Evolutionary conservation across 1,284 basidiomycete species (phyloP).

Genomic region (Chiua sp.): DNA sequence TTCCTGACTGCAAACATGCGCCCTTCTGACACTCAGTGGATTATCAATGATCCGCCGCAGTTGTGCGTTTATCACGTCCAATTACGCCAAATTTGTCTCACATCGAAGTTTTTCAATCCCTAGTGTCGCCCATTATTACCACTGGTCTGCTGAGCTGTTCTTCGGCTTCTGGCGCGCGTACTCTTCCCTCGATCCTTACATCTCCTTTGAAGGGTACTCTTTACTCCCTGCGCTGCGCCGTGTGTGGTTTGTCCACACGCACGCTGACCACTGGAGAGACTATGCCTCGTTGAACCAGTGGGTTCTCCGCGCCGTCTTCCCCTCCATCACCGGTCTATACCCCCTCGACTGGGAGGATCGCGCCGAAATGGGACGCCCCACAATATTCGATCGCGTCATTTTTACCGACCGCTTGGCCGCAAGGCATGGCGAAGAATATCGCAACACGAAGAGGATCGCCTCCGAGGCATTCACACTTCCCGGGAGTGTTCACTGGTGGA

Average conservation of each 20-base stretch:
- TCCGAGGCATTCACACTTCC: slow-evolving; percentile 75
- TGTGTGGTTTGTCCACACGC: slow-evolving; percentile 75
- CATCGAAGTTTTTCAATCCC: too few species aligned
- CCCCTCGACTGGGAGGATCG: slow-evolving; percentile 83
- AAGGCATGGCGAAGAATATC: slow-evolving; percentile 71
- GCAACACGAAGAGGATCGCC: slow-evolving; percentile 75
- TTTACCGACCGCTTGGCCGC: slow-evolving; percentile 85
- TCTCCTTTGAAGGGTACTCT: slow-evolving; percentile 67
- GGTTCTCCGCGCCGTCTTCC: slow-evolving; percentile 77
- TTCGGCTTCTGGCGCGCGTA: slow-evolving; percentile 91
- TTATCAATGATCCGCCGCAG: too few species aligned
- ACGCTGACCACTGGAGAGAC: slow-evolving; percentile 83
- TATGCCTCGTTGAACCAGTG: slow-evolving; percentile 86
- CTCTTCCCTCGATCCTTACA: slow-evolving; percentile 73
- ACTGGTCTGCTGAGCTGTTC: slow-evolving; percentile 88
- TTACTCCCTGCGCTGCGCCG: slow-evolving; percentile 74
- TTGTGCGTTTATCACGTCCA: too few species aligned
- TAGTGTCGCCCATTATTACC: too few species aligned
- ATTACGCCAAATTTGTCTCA: too few species aligned
- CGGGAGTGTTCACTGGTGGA: slow-evolving; percentile 83
- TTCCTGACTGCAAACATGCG: too few species aligned
- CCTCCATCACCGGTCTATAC: slow-evolving; percentile 77
- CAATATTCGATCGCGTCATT: slow-evolving; percentile 84
- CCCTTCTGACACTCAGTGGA: too few species aligned
- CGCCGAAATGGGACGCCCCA: slow-evolving; percentile 65